Conservation (phyloP, 2,329 filamentous ascomycete species). For the Claviceps cyperi region DNA sequence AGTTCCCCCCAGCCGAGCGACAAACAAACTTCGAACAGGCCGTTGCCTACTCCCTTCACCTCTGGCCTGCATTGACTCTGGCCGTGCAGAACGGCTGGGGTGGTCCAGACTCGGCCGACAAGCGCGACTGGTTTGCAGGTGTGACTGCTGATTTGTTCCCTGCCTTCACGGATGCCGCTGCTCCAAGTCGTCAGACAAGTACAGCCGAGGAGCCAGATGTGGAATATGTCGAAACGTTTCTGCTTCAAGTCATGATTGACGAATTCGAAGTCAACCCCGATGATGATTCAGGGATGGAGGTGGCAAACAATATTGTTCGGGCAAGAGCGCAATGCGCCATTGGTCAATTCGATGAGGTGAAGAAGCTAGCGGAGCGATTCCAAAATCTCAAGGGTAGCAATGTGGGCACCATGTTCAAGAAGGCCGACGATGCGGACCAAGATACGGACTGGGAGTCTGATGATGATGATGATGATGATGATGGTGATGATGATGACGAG, state of each 20-base stretch:
- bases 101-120: constrained; percentile 66
- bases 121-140: constrained; percentile 93
- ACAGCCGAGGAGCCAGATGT: constrained; percentile 44
- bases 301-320: constrained; percentile 59
- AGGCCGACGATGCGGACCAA: constrained; percentile 38
- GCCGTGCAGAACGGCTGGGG: constrained; percentile 83
- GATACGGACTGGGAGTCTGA: constrained; percentile 49
- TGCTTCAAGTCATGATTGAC: constrained; percentile 85
- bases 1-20: constrained; percentile 29
- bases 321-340: constrained; percentile 49
- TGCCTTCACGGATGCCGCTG: constrained; percentile 38
- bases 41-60: constrained; percentile 70
- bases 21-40: constrained; percentile 68
- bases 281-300: constrained; percentile 65
- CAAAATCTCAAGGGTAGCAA: constrained; percentile 45
- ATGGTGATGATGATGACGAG: constrained; percentile 47
- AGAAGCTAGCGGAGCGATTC: constrained; percentile 48
- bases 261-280: constrained; percentile 91
- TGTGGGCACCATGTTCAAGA: constrained; percentile 37
- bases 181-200: constrained; percentile 13
- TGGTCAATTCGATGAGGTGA: constrained; percentile 52
- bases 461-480: constrained; percentile 43
- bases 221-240: constrained; percentile 68
- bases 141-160: constrained; percentile 69
- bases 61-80: constrained; percentile 78